phyloP scores from a whole-genome alignment of 352 stramenopile genomes.

The Globisporangium solare region DNA sequence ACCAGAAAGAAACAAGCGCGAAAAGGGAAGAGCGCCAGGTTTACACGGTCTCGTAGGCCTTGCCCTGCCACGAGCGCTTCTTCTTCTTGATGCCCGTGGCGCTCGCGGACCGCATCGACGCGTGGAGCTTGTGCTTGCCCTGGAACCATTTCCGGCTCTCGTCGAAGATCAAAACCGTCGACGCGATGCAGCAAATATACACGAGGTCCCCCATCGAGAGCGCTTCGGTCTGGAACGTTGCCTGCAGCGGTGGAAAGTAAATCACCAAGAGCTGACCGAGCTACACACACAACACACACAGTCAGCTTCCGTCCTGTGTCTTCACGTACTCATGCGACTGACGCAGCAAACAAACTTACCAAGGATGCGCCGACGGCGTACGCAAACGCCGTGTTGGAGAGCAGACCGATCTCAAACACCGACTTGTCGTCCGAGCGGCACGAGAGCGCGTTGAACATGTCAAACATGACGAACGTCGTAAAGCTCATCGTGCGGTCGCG shows the following conservation, averaged over 20 bases:
- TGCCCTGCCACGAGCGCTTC: conserved; percentile 65
- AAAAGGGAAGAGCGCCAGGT: no score
- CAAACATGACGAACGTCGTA: conserved; percentile 98
- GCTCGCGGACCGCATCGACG: conserved; percentile 27
- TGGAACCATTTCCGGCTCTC: conserved; percentile 90
- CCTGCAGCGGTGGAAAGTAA: conserved; percentile 94
- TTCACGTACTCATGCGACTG: background rate
- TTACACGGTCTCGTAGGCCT: conserved; percentile 65
- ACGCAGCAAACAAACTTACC: conserved; percentile 18
- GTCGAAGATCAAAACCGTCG: conserved; percentile 91
- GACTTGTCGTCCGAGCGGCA: conserved; percentile 94
- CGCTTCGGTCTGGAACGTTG: conserved; percentile 96
- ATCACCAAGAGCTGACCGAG: conserved; percentile 95
- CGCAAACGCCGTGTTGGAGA: conserved; percentile 93
- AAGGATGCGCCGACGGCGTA: conserved; percentile 91
- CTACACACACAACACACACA: conserved; percentile 13
- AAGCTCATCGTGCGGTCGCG: conserved; percentile 98
- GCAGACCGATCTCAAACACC: conserved; percentile 89
- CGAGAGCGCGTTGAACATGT: conserved; percentile 97
- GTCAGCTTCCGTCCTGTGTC: background rate
- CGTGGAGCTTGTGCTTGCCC: conserved; percentile 24
- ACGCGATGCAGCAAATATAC: conserved; percentile 91
- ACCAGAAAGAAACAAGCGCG: no score
- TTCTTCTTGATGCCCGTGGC: conserved; percentile 56
- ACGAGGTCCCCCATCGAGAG: conserved; percentile 90